phyloP scores from a whole-genome alignment of 768 basidiomycete species.

The Amanita muscaria region DNA sequence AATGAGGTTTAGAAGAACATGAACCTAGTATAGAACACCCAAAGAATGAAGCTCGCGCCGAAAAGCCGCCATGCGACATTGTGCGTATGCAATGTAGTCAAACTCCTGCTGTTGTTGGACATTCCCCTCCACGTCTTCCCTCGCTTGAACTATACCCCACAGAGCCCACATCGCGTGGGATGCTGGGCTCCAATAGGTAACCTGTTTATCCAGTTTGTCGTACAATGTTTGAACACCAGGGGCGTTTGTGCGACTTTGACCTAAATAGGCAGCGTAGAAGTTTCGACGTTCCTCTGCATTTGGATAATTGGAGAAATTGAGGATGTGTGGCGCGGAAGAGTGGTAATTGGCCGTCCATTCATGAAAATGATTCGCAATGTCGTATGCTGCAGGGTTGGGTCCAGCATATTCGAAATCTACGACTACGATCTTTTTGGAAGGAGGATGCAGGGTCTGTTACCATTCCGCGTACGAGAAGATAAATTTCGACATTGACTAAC shows the following conservation, averaged over 20 bases:
- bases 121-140: constrained; percentile 56
- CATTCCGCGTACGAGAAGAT: background rate
- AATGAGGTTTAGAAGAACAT: too few species aligned
- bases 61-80: constrained; percentile 57
- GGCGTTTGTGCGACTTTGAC: constrained; percentile 26
- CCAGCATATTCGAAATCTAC: constrained; percentile 98
- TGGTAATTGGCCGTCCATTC: constrained; percentile 97
- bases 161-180: constrained; percentile 90
- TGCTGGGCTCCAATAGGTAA: constrained; percentile 82
- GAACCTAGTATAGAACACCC: constrained; percentile 23
- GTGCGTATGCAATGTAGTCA: constrained; percentile 82
- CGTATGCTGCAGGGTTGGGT: constrained; percentile 87
- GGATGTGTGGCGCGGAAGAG: constrained; percentile 54
- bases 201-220: constrained; percentile 66
- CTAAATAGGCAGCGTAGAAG: constrained; percentile 82
- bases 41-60: constrained; percentile 43
- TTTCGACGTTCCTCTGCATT: constrained; percentile 60
- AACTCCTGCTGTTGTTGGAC: constrained; percentile 63
- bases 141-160: constrained; percentile 91
- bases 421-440: constrained; percentile 65
- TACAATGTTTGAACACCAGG: constrained; percentile 17
- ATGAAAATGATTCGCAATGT: constrained; percentile 95
- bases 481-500: constrained; percentile 28
- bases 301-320: constrained; percentile 63
- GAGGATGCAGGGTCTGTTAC: background rate